Evolutionary conservation across 352 stramenopile species (phyloP), one percentile per base, ranked within the genome.

Genomic region (Phytophthora palmivora): DNA sequence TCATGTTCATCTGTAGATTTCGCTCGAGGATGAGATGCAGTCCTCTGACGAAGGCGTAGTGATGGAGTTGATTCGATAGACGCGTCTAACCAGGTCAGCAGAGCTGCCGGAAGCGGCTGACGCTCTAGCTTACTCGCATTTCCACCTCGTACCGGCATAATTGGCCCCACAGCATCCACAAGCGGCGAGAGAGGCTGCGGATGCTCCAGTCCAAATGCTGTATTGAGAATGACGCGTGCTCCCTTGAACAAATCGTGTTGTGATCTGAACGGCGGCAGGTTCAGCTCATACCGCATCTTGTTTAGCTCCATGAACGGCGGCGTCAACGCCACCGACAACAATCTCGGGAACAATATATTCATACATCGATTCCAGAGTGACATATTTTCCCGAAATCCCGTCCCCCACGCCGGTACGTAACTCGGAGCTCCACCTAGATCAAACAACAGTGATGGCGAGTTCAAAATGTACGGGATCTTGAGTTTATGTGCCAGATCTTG

Each of bases 221-320:
- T 96, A 66, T 97, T 96, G 44, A 97, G 70, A 21, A 97, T 75
- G 46, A 97, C 79, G 10, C 87, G 84, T 11, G 82, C 76, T 44
- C 85, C 88, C 39, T 91, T 91, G 70, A 96, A 96, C 16, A 97
- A 68, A 70, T 96, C 88, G 69, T 97, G 86, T 67, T 97, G 89
- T 5, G 85, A 95, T 4, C 84, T 68, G 53, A 89, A 94, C 0
- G 84, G 79, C 47, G 74, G 65, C 39, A 96, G 71, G 1, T 84
- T 64, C 33, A 95, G 70, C 55, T 94, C 84, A 58, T 83, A 92
- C 3, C 85, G 77, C 59, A 93, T 75, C 70, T 95, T 90, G 76
- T 96, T 96, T 45, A 95, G 59, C 63, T 94, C 81, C 80, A 94
- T 92, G 71, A 95, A 96, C 28, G 88, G 84, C 37, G 88, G 87